These are phyloP conservation scores for Haplosporangium sp. DNA, from an alignment of 371 early-diverging fungal genomes.

Conservation along the genomic window DNA sequence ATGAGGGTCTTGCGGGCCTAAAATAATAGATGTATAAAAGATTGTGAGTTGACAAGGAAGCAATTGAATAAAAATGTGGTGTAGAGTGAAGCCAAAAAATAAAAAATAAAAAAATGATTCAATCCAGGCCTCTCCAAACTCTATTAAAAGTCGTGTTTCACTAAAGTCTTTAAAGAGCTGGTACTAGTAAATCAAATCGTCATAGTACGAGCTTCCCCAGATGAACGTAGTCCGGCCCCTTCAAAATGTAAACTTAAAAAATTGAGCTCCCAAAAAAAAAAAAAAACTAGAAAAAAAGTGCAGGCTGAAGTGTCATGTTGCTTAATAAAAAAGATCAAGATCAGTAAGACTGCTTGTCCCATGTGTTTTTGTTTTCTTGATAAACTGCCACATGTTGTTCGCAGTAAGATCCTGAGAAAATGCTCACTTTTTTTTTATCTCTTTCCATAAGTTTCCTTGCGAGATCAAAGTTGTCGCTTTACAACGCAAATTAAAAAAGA, in stretches of 20 bases:
- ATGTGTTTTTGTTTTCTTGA: background rate
- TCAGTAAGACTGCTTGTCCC: background rate
- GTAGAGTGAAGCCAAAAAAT: too few species aligned
- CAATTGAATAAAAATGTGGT: too few species aligned
- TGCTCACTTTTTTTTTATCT: background rate
- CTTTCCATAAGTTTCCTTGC: too few species aligned
- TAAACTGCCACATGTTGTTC: background rate
- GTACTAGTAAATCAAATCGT: too few species aligned
- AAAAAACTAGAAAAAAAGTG: background rate
- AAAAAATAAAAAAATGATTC: too few species aligned
- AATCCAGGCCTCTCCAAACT: too few species aligned
- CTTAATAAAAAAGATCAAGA: background rate
- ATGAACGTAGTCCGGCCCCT: too few species aligned
- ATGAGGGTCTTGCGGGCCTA: constrained; percentile 60
- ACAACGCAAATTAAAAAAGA: background rate
- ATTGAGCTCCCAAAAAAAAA: background rate
- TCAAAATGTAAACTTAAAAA: background rate
- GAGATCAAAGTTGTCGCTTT: constrained; percentile 5
- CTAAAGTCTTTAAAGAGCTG: too few species aligned
- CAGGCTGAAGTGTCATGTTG: constrained; percentile 6
- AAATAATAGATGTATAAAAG: too few species aligned
- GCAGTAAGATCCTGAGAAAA: background rate
- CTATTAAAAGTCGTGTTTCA: too few species aligned
- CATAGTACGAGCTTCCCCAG: too few species aligned
- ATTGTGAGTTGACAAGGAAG: too few species aligned